These are phyloP conservation scores for Prunus padus DNA, from an alignment of 306 rosid genomes.

Conservation along the genomic window DNA sequence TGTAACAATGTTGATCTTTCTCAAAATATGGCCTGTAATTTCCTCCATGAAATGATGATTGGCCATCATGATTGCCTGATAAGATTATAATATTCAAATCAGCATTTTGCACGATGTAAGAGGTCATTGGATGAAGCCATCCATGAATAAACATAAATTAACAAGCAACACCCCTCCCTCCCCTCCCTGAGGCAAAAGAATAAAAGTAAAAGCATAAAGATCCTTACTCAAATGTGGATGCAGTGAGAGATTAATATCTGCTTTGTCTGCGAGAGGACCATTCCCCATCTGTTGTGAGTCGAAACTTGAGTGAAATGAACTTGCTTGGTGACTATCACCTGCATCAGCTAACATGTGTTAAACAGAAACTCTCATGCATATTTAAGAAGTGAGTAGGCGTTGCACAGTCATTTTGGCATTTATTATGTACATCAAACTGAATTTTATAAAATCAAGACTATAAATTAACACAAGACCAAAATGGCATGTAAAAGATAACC, in stretches of 20 bases:
- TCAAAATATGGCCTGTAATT: conserved; percentile 45
- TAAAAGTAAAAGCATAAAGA: background rate
- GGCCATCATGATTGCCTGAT: conserved; percentile 44
- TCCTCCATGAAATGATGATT: conserved; percentile 51
- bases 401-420: background rate
- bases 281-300: conserved; percentile 36
- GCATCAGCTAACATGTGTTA: conserved; percentile 28
- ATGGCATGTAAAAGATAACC: conserved; percentile 10
- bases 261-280: conserved; percentile 35
- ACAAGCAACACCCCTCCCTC: background rate
- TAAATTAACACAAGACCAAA: background rate
- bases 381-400: background rate
- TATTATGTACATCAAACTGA: background rate
- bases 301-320: conserved; percentile 37
- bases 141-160: background rate
- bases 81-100: conserved; percentile 13
- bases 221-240: conserved; percentile 36
- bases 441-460: background rate
- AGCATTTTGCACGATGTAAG: conserved; percentile 26
- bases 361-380: conserved; percentile 7
- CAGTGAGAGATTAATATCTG: conserved; percentile 31
- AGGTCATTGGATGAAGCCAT: conserved; percentile 15
- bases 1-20: conserved; percentile 41
- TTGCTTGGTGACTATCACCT: conserved; percentile 52
- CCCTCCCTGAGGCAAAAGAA: background rate